These are phyloP conservation scores for Hemisphaericaspora subhashii DNA, from an alignment of 1,139 yeast genomes.

Conservation along the genomic window DNA sequence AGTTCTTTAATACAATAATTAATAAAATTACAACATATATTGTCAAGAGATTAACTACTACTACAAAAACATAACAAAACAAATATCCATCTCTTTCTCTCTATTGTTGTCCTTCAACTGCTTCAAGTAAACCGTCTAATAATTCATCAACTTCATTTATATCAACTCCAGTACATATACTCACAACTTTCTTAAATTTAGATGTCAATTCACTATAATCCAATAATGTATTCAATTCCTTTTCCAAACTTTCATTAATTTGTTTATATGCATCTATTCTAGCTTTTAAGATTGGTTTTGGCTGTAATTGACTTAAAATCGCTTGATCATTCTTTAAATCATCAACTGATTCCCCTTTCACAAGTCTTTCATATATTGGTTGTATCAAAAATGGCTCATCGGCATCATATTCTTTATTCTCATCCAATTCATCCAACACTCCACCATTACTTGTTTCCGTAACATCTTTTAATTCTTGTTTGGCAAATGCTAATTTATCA, in stretches of 20 bases:
- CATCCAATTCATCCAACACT: slow-evolving; percentile 16
- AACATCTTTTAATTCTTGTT: slow-evolving; percentile 21
- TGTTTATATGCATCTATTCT: slow-evolving; percentile 73
- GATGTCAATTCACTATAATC: slow-evolving; percentile 67
- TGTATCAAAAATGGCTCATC: slow-evolving; percentile 81
- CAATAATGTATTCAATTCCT: slow-evolving; percentile 52
- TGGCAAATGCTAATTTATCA: slow-evolving; percentile 33
- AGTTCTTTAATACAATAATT: neutral
- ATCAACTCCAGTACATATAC: slow-evolving; percentile 86
- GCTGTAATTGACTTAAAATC: slow-evolving; percentile 48
- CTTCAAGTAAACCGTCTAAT: slow-evolving; percentile 81
- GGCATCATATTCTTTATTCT: slow-evolving; percentile 55
- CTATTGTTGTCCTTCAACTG: slow-evolving; percentile 66
- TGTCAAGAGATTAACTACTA: neutral
- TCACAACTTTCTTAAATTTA: slow-evolving; percentile 85
- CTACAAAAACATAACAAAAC: neutral
- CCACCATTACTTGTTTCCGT: slow-evolving; percentile 13
- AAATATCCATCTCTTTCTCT: too few relatives aligned
- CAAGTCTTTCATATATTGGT: slow-evolving; percentile 52
- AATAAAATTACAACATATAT: neutral
- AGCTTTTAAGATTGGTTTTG: slow-evolving; percentile 65
- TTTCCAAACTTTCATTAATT: slow-evolving; percentile 36
- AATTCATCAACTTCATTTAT: slow-evolving; percentile 73
- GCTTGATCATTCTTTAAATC: slow-evolving; percentile 27
- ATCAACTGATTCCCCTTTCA: slow-evolving; percentile 31